These are phyloP conservation scores for Triangularia verruculosa DNA, from an alignment of 2,329 filamentous ascomycete species.

Conservation along the genomic window DNA sequence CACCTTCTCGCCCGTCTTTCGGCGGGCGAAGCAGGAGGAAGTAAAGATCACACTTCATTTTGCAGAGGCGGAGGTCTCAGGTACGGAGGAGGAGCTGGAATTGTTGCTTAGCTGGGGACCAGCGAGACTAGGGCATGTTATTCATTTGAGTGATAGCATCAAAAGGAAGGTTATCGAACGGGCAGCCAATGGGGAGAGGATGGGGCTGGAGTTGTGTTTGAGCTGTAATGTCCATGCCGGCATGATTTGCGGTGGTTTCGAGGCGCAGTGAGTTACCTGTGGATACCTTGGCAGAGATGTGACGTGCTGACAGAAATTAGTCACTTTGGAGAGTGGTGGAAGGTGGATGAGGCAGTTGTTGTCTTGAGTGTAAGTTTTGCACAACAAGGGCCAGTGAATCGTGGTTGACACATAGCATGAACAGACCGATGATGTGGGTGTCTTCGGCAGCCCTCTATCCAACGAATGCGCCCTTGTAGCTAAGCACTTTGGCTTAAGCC, in stretches of 20 bases:
- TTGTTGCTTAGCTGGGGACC: slow-evolving; percentile 65
- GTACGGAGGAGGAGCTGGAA: slow-evolving; percentile 57
- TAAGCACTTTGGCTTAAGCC: slow-evolving; percentile 61
- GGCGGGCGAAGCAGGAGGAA: slow-evolving; percentile 44
- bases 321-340: slow-evolving; percentile 74
- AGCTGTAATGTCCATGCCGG: slow-evolving; percentile 78
- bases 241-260: slow-evolving; percentile 64
- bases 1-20: slow-evolving; percentile 61
- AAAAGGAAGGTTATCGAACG: slow-evolving; percentile 54
- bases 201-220: slow-evolving; percentile 74
- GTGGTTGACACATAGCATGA: background rate
- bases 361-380: slow-evolving; percentile 65
- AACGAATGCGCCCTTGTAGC: slow-evolving; percentile 75
- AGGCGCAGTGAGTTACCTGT: slow-evolving; percentile 50
- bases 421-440: slow-evolving; percentile 79
- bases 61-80: slow-evolving; percentile 62
- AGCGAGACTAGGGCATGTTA: slow-evolving; percentile 72
- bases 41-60: slow-evolving; percentile 74
- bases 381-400: too few species aligned
- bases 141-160: slow-evolving; percentile 62
- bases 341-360: slow-evolving; percentile 55
- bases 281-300: background rate
- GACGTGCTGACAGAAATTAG: slow-evolving; percentile 9
- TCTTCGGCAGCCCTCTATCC: slow-evolving; percentile 73
- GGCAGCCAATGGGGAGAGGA: too few species aligned